phyloP scores from a whole-genome alignment of 441 rosid species.

The Gossypium lobatum region DNA sequence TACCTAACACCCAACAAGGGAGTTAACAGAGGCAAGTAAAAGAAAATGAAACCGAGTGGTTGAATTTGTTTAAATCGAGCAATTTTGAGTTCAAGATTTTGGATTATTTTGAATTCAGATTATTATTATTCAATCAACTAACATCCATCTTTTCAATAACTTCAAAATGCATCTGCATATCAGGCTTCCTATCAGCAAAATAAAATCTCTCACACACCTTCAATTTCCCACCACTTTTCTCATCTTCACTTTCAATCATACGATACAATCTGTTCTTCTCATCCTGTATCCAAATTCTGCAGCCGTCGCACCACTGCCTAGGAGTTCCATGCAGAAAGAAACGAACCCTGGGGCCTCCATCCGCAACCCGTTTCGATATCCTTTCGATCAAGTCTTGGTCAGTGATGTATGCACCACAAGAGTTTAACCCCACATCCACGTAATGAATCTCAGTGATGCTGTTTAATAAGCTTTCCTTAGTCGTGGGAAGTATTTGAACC shows the following conservation, averaged over 20 bases:
- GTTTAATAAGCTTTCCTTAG: slow-evolving; percentile 43
- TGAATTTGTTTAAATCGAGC: no score
- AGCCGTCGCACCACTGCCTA: slow-evolving; percentile 74
- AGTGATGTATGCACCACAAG: slow-evolving; percentile 66
- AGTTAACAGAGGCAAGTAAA: no score
- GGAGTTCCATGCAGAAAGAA: slow-evolving; percentile 82
- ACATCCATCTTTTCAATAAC: slow-evolving; percentile 64
- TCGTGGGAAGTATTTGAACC: slow-evolving; percentile 39
- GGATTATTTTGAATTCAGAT: no score
- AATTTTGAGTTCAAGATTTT: no score
- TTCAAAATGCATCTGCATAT: slow-evolving; percentile 83
- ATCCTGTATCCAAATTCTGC: slow-evolving; percentile 43
- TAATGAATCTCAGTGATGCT: slow-evolving; percentile 69
- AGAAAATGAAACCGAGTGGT: no score
- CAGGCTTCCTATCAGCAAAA: slow-evolving; percentile 50
- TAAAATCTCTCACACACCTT: slow-evolving; percentile 55
- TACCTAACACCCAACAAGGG: no score
- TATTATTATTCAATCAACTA: slow-evolving; percentile 19
- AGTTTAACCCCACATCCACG: slow-evolving; percentile 73
- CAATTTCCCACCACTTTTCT: slow-evolving; percentile 38
- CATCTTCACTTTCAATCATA: slow-evolving; percentile 47
- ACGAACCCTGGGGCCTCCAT: slow-evolving; percentile 28
- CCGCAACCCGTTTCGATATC: slow-evolving; percentile 34
- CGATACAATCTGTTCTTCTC: slow-evolving; percentile 57
- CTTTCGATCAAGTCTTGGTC: slow-evolving; percentile 40